These are phyloP conservation scores for Aspergillus sp. DNA, from an alignment of 2,329 filamentous ascomycete genomes.

Conservation along the genomic window DNA sequence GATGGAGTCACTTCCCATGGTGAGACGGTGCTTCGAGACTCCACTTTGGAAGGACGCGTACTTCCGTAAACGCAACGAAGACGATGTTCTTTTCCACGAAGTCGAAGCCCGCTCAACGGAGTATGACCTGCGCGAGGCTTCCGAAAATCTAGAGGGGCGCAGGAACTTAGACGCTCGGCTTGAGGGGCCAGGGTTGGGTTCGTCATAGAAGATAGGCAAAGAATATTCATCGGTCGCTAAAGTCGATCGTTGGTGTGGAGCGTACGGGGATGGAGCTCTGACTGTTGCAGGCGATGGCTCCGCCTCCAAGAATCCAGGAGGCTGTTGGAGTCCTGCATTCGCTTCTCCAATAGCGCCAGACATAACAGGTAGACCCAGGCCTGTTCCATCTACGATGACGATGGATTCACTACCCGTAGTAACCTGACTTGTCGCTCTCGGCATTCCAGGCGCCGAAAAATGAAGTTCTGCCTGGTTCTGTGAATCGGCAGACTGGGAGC, in stretches of 20 bases:
- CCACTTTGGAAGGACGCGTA: slow-evolving; percentile 50
- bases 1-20: slow-evolving; percentile 28
- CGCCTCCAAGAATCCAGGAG: slow-evolving; percentile 21
- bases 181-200: slow-evolving; percentile 15
- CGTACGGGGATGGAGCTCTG: slow-evolving; percentile 20
- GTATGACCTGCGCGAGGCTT: slow-evolving; percentile 28
- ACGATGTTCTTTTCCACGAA: slow-evolving; percentile 30
- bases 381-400: slow-evolving; percentile 74
- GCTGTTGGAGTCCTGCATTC: slow-evolving; percentile 14
- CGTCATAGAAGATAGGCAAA: slow-evolving; percentile 34
- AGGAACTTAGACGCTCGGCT: slow-evolving; percentile 18
- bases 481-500: not conserved
- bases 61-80: slow-evolving; percentile 43
- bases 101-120: slow-evolving; percentile 29
- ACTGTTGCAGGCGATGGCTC: slow-evolving; percentile 16
- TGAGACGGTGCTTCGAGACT: slow-evolving; percentile 35
- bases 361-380: slow-evolving; percentile 41
- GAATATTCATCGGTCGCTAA: slow-evolving; percentile 30
- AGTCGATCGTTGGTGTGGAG: slow-evolving; percentile 25
- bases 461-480: not conserved
- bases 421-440: slow-evolving; percentile 55
- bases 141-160: slow-evolving; percentile 20
- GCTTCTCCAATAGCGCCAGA: slow-evolving; percentile 37
- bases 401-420: slow-evolving; percentile 88
- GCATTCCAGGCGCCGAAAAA: slow-evolving; percentile 14